Conservation (phyloP, 2,329 filamentous ascomycete species). For the Trichoderma arundinaceum region DNA sequence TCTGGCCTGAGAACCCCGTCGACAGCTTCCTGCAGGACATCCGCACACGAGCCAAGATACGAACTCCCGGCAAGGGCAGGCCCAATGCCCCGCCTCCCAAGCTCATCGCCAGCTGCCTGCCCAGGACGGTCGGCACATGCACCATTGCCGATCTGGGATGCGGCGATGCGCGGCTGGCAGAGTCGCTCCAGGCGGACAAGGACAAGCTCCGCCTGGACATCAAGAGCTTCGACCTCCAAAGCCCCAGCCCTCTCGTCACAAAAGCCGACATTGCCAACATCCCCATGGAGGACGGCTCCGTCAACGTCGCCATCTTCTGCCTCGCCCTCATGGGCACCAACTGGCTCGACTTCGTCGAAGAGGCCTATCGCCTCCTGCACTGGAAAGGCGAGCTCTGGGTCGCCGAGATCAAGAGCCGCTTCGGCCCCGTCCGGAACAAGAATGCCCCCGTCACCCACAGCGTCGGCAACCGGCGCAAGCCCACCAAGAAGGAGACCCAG, state of each 20-base stretch:
- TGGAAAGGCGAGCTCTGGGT: slow-evolving; percentile 98
- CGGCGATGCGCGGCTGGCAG: slow-evolving; percentile 84
- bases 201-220: slow-evolving; percentile 75
- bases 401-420: slow-evolving; percentile 94
- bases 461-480: slow-evolving; percentile 64
- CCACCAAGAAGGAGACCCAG: slow-evolving; percentile 53
- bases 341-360: slow-evolving; percentile 95
- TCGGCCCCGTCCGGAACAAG: slow-evolving; percentile 54
- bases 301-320: slow-evolving; percentile 93
- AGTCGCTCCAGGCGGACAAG: slow-evolving; percentile 66
- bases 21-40: slow-evolving; percentile 81
- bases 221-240: slow-evolving; percentile 85
- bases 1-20: slow-evolving; percentile 96
- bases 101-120: slow-evolving; percentile 58
- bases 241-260: slow-evolving; percentile 76
- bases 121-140: slow-evolving; percentile 73
- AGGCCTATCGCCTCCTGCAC: slow-evolving; percentile 88
- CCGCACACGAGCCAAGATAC: slow-evolving; percentile 66
- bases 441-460: slow-evolving; percentile 65
- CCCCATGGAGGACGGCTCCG: slow-evolving; percentile 73
- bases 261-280: slow-evolving; percentile 87
- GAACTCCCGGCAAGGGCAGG: slow-evolving; percentile 42
- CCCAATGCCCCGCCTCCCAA: slow-evolving; percentile 40
- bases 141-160: slow-evolving; percentile 92
- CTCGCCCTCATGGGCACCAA: slow-evolving; percentile 98